Conservation (phyloP, 2,329 filamentous ascomycete species). For the Penicillium concentricum region DNA sequence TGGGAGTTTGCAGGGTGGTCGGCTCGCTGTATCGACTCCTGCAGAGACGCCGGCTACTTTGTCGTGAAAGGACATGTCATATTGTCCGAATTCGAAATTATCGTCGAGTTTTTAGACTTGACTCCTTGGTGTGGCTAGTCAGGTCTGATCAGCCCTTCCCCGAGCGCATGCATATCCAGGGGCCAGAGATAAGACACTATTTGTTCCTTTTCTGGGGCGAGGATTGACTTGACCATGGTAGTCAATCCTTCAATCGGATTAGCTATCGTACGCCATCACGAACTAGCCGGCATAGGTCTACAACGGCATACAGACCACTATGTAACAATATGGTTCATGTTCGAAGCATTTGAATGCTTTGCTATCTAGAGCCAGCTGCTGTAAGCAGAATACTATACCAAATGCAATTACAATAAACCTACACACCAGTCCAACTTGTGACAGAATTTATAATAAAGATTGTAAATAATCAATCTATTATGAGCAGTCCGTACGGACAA, state of each 20-base stretch:
- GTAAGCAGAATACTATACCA: neutral
- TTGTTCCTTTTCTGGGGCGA: neutral
- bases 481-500: conserved; percentile 2
- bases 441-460: neutral
- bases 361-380: neutral
- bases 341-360: neutral
- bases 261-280: neutral
- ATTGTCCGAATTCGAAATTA: neutral
- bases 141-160: neutral
- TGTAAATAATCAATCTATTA: conserved; percentile 10
- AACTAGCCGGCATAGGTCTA: neutral
- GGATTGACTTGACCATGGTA: neutral
- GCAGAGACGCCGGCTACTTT: conserved; percentile 1
- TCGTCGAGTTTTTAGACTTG: neutral
- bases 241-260: neutral
- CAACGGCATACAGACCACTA: neutral
- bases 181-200: neutral
- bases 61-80: neutral
- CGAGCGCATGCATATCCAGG: neutral
- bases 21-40: conserved; percentile 2
- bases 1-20: conserved; percentile 29
- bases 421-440: neutral
- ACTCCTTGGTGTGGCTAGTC: neutral
- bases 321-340: neutral
- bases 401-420: neutral